These are phyloP conservation scores for Chenopodium quinoa DNA, from an alignment of 148 eudicot genomes.

Conservation along the genomic window DNA sequence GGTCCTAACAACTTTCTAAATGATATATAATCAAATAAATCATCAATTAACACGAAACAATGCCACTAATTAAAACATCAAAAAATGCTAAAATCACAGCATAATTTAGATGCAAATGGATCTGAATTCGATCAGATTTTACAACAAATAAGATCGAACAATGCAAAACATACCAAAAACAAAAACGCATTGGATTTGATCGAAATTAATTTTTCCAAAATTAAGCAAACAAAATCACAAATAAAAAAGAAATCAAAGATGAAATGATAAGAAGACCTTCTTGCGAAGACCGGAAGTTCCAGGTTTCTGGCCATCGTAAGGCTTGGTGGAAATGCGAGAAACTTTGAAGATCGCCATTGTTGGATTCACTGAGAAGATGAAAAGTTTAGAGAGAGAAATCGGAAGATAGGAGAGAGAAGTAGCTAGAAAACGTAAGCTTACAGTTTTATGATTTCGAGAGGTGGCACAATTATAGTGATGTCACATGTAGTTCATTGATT, in stretches of 20 bases:
- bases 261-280: conserved; percentile 28
- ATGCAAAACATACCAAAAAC: background rate
- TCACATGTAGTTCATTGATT: too few relatives aligned
- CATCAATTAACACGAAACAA: background rate
- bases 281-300: conserved; percentile 84
- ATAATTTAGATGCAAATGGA: background rate
- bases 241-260: background rate
- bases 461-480: background rate
- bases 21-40: background rate
- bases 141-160: conserved; percentile 2
- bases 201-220: background rate
- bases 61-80: background rate
- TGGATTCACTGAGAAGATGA: conserved; percentile 15
- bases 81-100: background rate
- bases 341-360: conserved; percentile 73
- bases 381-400: conserved; percentile 12
- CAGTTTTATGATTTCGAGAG: conserved; percentile 9
- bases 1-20: background rate
- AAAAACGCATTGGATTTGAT: background rate
- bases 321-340: conserved; percentile 55
- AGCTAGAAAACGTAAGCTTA: conserved; percentile 5
- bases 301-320: conserved; percentile 84
- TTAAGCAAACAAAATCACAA: conserved; percentile 2
- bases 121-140: conserved; percentile 1
- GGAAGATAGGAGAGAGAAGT: background rate